Percentiles rank a stretch among this genome's conserved stretches.
These are phyloP conservation scores for Plantago major DNA, from an alignment of 257 asterid species.

Conservation along the genomic window DNA sequence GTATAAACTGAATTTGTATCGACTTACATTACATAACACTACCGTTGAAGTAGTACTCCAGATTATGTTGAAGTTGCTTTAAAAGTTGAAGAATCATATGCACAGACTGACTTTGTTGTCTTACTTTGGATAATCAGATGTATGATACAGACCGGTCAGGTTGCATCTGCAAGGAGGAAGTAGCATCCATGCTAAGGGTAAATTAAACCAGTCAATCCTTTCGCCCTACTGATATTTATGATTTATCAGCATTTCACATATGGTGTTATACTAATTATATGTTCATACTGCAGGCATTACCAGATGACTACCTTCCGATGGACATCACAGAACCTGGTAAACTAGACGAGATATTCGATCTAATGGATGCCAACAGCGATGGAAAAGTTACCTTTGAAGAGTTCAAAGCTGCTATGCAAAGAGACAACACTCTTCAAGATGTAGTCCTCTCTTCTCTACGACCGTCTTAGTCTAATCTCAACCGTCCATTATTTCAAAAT, in stretches of 20 bases:
- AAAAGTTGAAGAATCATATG: not conserved
- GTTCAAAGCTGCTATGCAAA: slow-evolving; percentile 79
- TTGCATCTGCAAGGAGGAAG: slow-evolving; percentile 82
- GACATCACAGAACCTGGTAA: slow-evolving; percentile 79
- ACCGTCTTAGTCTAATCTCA: slow-evolving; percentile 24
- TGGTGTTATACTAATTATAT: not conserved
- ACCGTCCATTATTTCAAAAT: not conserved
- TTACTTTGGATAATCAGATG: slow-evolving; percentile 42
- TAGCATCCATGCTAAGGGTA: slow-evolving; percentile 78
- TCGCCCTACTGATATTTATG: not conserved
- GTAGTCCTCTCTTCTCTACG: slow-evolving; percentile 81
- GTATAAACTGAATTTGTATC: too few relatives aligned
- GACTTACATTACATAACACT: too few relatives aligned
- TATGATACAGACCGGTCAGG: slow-evolving; percentile 81
- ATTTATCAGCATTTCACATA: not conserved
- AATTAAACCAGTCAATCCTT: not conserved
- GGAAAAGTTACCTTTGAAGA: slow-evolving; percentile 80
- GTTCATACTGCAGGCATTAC: slow-evolving; percentile 52
- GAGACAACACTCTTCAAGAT: slow-evolving; percentile 83
- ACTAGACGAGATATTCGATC: slow-evolving; percentile 73
- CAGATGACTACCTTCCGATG: slow-evolving; percentile 68
- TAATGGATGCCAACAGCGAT: slow-evolving; percentile 81
- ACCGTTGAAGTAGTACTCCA: too few relatives aligned
- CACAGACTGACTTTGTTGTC: not conserved
- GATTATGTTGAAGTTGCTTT: too few relatives aligned